Base-by-base conservation (phyloP, 2,329 filamentous ascomycete genomes). In the Ophidiomyces ophidiicola region DNA sequence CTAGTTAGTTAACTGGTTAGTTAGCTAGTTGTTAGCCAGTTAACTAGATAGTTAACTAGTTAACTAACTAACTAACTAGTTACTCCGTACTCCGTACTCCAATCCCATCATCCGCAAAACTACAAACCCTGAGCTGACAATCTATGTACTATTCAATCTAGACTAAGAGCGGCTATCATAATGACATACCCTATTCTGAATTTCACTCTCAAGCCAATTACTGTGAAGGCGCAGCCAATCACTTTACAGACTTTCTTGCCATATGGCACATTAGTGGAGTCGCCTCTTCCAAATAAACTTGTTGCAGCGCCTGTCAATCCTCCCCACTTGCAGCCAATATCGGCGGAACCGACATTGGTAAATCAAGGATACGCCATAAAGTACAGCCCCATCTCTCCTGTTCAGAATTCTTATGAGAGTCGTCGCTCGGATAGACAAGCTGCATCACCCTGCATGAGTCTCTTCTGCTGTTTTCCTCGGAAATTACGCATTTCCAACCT, bases 331-430 rank as follows among this genome's bases (percentile, higher is more conserved):
- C 48, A 48, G 46, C 57, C 49, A 54, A 54, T 52, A 44, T 17
- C 46, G 39, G 24, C 68, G 46, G 65, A 72, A 40, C 64, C 78
- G 3, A 69, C 74, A 2, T 74, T 78, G 32, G 74, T 74, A 32
- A 96, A 96, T 67, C 87, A 96, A 66, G 83, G 83, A 53, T 80
- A 78, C 15, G 88, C 90, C 11, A 76, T 88, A 53, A 93, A 93
- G 60, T 92, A 90, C 61, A 72, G 79, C 45, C 72, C 83, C 53
- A 77, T 93, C 45, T 83, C 84, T n/a, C 69, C 72, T 30, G 70
- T 88, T 49, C 65, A 68, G 21, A 75, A 92, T 58, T 69, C 77
- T 44, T 93, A 94, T 58, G 55, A 19, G 12, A 19, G 12, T 19
- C n/a, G n/a, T n/a, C n/a, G n/a, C n/a, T 14, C 26, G 11, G 81